A percentile compares a stretch with the other conserved stretches of the same genome.
These are phyloP conservation scores for Thymus quinquecostatus DNA, from an alignment of 257 asterid species.

Conservation along the genomic window DNA sequence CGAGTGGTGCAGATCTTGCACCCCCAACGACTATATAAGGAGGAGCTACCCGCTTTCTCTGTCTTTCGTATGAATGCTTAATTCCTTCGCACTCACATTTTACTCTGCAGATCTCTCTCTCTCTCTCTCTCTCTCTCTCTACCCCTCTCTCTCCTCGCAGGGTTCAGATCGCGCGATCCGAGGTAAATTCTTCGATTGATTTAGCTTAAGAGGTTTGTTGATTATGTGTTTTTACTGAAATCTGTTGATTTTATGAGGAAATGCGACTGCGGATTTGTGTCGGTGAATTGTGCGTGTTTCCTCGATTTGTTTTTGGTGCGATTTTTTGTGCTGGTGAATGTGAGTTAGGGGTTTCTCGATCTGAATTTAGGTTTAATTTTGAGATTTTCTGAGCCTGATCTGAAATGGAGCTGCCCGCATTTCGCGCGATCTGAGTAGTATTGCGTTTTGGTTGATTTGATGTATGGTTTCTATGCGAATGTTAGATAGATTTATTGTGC, in stretches of 20 bases:
- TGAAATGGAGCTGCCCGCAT: conserved; percentile 28
- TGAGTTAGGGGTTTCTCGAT: conserved; percentile 5
- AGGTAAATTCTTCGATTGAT: conserved; percentile 36
- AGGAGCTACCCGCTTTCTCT: conserved; percentile 45
- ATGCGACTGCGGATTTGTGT: conserved; percentile 21
- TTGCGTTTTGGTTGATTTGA: conserved; percentile 20
- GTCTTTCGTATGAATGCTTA: conserved; percentile 25
- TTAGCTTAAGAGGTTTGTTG: background rate
- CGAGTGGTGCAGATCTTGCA: conserved; percentile 32
- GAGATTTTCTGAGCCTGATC: conserved; percentile 28
- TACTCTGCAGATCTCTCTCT: conserved; percentile 27
- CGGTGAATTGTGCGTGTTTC: conserved; percentile 10
- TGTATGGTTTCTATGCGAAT: conserved; percentile 22
- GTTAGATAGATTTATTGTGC: background rate
- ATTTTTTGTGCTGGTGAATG: background rate
- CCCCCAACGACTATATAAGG: conserved; percentile 45
- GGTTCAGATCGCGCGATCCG: conserved; percentile 30
- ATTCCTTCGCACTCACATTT: conserved; percentile 29
- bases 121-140: conserved; percentile 25
- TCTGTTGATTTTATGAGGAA: conserved; percentile 2
- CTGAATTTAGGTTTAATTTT: conserved; percentile 24
- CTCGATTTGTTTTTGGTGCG: background rate
- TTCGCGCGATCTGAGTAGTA: conserved; percentile 19
- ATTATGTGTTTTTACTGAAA: background rate
- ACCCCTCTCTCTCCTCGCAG: conserved; percentile 17